Percentiles rank a stretch among this genome's conserved stretches.
Conservation (phyloP, 2,329 filamentous ascomycete genomes). For the Dendrostoma leiphaemia region DNA sequence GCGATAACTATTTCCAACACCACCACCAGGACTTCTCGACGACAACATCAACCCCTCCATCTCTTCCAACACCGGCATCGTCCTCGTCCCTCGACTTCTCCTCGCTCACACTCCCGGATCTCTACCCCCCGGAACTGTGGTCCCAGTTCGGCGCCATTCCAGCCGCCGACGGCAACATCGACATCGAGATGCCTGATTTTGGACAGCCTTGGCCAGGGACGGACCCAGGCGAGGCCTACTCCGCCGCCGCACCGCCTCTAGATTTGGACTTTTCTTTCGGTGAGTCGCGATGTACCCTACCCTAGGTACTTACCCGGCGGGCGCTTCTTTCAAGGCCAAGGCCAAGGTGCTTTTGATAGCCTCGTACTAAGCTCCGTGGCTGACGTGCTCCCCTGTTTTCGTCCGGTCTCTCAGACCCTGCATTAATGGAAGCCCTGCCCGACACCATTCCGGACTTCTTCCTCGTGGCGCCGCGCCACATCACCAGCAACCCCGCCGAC, state of each 20-base stretch:
- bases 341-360: too few relatives aligned
- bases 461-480: conserved; percentile 7
- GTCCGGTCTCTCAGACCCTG: conserved; percentile 9
- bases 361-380: too few relatives aligned
- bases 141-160: conserved; percentile 2
- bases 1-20: too few relatives aligned
- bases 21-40: not conserved
- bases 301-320: too few relatives aligned
- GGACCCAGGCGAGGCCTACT: conserved; percentile 7
- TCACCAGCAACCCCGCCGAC: not conserved
- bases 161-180: not conserved
- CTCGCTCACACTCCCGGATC: conserved; percentile 3
- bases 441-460: conserved; percentile 19
- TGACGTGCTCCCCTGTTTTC: not conserved
- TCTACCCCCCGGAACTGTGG: conserved; percentile 12
- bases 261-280: conserved; percentile 16
- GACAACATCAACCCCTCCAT: not conserved
- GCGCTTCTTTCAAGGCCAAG: too few relatives aligned
- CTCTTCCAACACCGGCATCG: not conserved
- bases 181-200: conserved; percentile 7
- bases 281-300: not conserved
- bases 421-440: conserved; percentile 17
- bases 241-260: conserved; percentile 6
- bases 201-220: conserved; percentile 15
- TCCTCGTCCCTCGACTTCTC: not conserved